Base-by-base conservation (phyloP, 768 basidiomycete species). In the Paxillus involutus region DNA sequence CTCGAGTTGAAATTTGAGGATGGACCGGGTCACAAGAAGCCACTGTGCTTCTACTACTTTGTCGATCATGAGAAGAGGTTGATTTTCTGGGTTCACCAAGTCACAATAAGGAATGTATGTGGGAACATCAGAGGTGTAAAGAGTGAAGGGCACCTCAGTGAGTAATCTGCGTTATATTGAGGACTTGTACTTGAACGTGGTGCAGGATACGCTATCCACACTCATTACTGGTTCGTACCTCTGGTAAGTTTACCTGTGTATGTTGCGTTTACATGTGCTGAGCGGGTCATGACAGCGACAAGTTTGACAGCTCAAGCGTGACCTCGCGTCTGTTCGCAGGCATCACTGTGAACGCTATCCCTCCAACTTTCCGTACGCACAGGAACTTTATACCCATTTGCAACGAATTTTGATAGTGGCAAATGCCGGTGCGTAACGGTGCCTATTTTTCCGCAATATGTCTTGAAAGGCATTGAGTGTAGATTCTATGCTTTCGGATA, bases 71-170 rank as follows among this genome's bases (percentile, higher is more conserved):
- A 59, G 0, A 63, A 63, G 0, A 73, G 75, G 13, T 61, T 66
- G 7, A 64, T 82, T 12, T 83, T 83, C 52, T 84, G 77, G 71
- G 51, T 81, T 30, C 74, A 81, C 32, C 55, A 69, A 0, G 74
- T 71, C 21, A 17, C 44, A 6, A 58, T 74, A 65, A 69, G 33
- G 80, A 78, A 7, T 69, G 59, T 79, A 44, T 50, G 74, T 64
- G 66, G 5, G 41, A 17, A 68, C 76, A 29, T 63, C 74, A 64
- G 69, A 37, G 80, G 78, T 8, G 69, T 74, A 73, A 0, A 70
- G 68, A 10, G 66, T 5, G 12, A 21, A 41, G 4, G 42, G 19
- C 53, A 54, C 12, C 51, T 54, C 41, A 42, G 53, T 51, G 21
- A 26, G 53, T 49, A 17, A n/a, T 16, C 32, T 33, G 24, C 10